These are phyloP conservation scores for Antitrichia curtipendula DNA, from an alignment of 225 moss, liverwort and hornwort species.

Conservation along the genomic window DNA sequence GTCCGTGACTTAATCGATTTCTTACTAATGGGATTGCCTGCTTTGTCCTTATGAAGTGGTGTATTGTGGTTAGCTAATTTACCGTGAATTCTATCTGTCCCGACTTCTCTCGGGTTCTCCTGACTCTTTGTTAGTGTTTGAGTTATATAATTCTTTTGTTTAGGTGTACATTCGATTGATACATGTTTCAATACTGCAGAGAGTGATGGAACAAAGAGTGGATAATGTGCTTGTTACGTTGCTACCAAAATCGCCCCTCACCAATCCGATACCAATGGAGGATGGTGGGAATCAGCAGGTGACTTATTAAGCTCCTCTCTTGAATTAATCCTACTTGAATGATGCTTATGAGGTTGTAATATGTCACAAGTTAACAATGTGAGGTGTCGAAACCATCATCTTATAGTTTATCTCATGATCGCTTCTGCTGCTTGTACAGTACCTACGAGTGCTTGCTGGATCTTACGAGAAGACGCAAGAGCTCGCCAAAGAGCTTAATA, in stretches of 20 bases:
- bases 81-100: neutral
- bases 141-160: neutral
- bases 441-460: constrained; percentile 75
- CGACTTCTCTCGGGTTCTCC: neutral
- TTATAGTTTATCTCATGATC: neutral
- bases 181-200: constrained; percentile 39
- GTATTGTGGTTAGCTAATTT: neutral
- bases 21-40: neutral
- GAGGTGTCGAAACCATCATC: neutral
- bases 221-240: constrained; percentile 68
- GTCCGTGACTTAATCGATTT: neutral
- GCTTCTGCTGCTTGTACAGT: constrained; percentile 40
- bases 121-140: neutral
- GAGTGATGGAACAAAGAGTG: constrained; percentile 98
- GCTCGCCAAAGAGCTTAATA: constrained; percentile 79
- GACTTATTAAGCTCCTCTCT: neutral
- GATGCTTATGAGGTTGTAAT: neutral
- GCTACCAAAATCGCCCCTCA: constrained; percentile 68
- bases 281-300: constrained; percentile 96
- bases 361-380: neutral
- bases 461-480: constrained; percentile 93
- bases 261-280: constrained; percentile 54
- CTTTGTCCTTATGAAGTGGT: neutral
- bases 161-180: neutral
- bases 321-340: neutral